Percentiles rank a stretch among this genome's conserved stretches.
Conservation (phyloP, 139 green algal species). For the Pleodorina starrii region DNA sequence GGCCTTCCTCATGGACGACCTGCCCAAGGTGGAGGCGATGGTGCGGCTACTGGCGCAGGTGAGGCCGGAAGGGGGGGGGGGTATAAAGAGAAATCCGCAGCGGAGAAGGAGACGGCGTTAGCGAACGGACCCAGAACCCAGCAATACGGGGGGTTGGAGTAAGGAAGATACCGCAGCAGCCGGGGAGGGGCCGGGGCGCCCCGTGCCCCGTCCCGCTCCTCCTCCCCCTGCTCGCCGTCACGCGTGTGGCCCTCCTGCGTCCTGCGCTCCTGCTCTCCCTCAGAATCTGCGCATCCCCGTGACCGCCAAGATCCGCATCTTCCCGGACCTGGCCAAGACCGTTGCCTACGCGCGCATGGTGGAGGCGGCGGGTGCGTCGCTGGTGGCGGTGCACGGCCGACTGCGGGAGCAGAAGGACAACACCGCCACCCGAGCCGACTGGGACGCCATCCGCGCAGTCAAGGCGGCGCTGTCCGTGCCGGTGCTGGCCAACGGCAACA, state of each 20-base stretch:
- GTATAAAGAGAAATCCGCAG: too few species aligned
- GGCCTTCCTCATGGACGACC: conserved; percentile 94
- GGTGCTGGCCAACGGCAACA: conserved; percentile 94
- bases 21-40: conserved; percentile 67
- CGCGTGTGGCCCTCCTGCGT: too few species aligned
- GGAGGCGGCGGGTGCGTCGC: conserved; percentile 83
- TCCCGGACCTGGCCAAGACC: conserved; percentile 85
- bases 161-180: too few species aligned
- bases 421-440: conserved; percentile 77
- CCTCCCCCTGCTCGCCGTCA: too few species aligned
- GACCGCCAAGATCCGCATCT: conserved; percentile 94
- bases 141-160: too few species aligned
- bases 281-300: conserved; percentile 75
- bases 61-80: background rate
- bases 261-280: background rate
- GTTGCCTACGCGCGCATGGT: conserved; percentile 95
- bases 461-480: conserved; percentile 70
- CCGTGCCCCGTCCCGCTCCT: too few species aligned
- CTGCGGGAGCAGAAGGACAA: conserved; percentile 92
- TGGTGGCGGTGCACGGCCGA: conserved; percentile 96
- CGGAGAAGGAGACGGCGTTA: too few species aligned
- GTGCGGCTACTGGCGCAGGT: conserved; percentile 66
- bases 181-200: too few species aligned
- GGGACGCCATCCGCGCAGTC: conserved; percentile 85
- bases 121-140: too few species aligned